These are phyloP conservation scores for Lactarius hengduanensis DNA, from an alignment of 768 basidiomycete species.

Conservation along the genomic window DNA sequence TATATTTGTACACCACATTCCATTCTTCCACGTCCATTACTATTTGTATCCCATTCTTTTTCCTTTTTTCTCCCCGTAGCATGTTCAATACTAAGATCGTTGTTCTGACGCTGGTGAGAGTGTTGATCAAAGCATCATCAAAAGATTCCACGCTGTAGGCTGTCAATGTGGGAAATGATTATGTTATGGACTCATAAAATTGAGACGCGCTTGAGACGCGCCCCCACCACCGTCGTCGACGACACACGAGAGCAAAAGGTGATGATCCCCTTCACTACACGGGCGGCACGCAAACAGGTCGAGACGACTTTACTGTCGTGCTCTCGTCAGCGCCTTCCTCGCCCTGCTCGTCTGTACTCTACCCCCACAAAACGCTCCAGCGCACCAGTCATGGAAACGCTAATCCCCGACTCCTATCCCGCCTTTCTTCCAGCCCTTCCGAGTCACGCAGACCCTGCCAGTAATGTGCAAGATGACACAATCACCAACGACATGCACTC, in stretches of 20 bases:
- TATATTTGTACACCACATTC: background rate
- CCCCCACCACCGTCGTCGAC: background rate
- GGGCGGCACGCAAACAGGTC: slow-evolving; percentile 31
- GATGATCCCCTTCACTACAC: slow-evolving; percentile 37
- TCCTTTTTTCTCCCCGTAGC: background rate
- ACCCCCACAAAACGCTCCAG: slow-evolving; percentile 55
- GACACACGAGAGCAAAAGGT: slow-evolving; percentile 1
- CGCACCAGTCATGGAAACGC: slow-evolving; percentile 51
- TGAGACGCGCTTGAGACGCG: slow-evolving; percentile 5
- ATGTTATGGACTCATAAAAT: slow-evolving; percentile 5
- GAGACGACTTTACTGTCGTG: slow-evolving; percentile 52
- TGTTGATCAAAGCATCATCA: no score
- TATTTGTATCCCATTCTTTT: background rate
- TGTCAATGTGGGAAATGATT: slow-evolving; percentile 15
- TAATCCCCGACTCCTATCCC: slow-evolving; percentile 42
- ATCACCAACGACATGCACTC: slow-evolving; percentile 42
- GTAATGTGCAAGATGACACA: slow-evolving; percentile 21
- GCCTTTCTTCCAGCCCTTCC: slow-evolving; percentile 38
- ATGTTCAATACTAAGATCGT: background rate
- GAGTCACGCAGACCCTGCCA: slow-evolving; percentile 2
- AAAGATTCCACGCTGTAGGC: no score
- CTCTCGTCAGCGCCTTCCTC: slow-evolving; percentile 63
- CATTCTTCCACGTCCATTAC: slow-evolving; percentile 4
- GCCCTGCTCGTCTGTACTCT: slow-evolving; percentile 69
- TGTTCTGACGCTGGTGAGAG: background rate